These are phyloP conservation scores for Hydnum rufescens DNA, from an alignment of 768 basidiomycete genomes.

Conservation along the genomic window DNA sequence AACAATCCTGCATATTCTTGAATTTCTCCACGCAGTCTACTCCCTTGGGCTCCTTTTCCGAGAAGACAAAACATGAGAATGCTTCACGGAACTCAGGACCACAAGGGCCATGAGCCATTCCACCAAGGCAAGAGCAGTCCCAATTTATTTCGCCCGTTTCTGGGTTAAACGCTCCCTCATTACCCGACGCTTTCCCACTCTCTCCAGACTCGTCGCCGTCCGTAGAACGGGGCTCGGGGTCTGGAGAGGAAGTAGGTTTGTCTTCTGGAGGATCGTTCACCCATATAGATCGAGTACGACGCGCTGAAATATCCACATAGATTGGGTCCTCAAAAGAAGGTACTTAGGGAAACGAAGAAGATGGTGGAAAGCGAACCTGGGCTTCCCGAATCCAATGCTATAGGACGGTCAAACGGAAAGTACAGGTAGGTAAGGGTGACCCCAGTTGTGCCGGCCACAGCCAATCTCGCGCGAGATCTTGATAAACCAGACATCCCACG, in stretches of 20 bases:
- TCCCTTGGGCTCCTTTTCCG: conserved; percentile 90
- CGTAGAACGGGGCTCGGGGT: not conserved
- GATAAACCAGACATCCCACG: no score
- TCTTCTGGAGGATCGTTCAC: not conserved
- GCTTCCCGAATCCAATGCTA: not conserved
- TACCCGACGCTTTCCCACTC: not conserved
- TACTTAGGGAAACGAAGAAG: not conserved
- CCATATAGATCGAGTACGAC: conserved; percentile 1
- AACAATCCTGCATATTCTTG: conserved; percentile 94
- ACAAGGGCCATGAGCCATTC: conserved; percentile 96
- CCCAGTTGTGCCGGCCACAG: no score
- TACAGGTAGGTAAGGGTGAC: no score
- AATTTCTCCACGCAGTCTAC: conserved; percentile 97
- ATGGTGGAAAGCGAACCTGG: not conserved
- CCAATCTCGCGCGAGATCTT: no score
- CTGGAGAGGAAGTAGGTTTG: no score
- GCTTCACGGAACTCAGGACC: conserved; percentile 84
- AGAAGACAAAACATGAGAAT: conserved; percentile 91
- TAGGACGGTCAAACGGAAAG: no score
- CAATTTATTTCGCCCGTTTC: conserved; percentile 99
- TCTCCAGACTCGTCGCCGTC: not conserved
- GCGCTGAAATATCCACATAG: not conserved
- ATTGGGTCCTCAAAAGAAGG: not conserved
- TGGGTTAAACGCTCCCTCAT: conserved; percentile 64
- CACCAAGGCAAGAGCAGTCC: conserved; percentile 98